Base-by-base conservation (phyloP, 495 filamentous ascomycete species). In the Penicillium soppii region DNA sequence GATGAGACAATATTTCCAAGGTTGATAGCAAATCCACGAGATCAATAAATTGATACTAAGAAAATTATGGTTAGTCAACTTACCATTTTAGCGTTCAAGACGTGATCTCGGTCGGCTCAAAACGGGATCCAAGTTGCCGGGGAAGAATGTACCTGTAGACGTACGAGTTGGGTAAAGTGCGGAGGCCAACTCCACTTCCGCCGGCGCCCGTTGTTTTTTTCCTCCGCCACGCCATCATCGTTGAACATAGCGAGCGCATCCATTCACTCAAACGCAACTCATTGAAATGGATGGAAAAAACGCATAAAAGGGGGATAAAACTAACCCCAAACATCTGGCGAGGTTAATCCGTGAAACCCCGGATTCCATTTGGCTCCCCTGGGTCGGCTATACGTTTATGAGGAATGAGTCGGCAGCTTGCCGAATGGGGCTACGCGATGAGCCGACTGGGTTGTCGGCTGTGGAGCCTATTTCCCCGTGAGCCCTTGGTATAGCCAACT, bases 401-500 rank as follows among this genome's bases (percentile, higher is more conserved):
- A 53, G 54, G 36, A 15, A 39, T 41, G 23, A 36, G 29, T 50
- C 53, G 37, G 53, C n/a, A 49, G 22, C 25, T 36, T 52, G 41
- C 44, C 52, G 48, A 53, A 33, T 50, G 43, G 49, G 44, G 9
- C 32, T 13, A 59, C 53, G 53, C 49, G 43, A 42, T 47, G 53
- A 63, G 42, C 59, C 59, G 60, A 54, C 25, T 43, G 36, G 38
- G 16, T 22, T n/a, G 32, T 43, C 30, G 47, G 44, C 16, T 41
- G 50, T 54, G 58, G 58, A 43, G 54, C 37, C 8, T 29, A 52
- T 47, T 32, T 32, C 47, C 21, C 53, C 47, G 25, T 37, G 15
- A 29, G 42, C 23, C 32, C 15, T 39, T 29, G 12, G 20, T 19
- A 26, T 41, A 21, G 17, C 44, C 40, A 40, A 57, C 23, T 27